These are phyloP conservation scores for Aspergillus sp. DNA, from an alignment of 2,329 filamentous ascomycete species.

Conservation along the genomic window DNA sequence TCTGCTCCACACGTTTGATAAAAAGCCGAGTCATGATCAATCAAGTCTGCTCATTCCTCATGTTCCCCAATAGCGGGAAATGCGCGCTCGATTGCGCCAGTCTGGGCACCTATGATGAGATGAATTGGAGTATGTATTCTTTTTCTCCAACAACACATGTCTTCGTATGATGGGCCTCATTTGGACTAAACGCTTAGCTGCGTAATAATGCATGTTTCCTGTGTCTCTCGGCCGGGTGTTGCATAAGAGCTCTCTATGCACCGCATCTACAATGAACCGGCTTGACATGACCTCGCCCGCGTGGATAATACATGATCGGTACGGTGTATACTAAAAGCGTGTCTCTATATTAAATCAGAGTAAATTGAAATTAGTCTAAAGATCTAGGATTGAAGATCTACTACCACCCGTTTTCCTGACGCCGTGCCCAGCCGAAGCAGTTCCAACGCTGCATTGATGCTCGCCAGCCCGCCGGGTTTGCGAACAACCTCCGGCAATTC, in stretches of 20 bases:
- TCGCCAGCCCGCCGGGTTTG: slow-evolving; percentile 60
- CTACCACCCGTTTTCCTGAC: slow-evolving; percentile 67
- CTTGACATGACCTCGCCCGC: too few species aligned
- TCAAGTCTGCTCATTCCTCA: too few species aligned
- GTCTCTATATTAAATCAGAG: neutral
- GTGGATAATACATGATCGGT: too few species aligned
- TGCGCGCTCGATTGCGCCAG: slow-evolving; percentile 9
- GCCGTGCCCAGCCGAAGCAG: slow-evolving; percentile 63
- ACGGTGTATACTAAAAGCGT: neutral
- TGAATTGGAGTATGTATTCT: neutral
- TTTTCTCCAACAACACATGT: neutral
- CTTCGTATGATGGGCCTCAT: neutral
- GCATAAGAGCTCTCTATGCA: too few species aligned
- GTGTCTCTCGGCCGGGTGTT: too few species aligned
- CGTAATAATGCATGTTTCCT: too few species aligned
- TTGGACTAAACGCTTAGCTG: too few species aligned
- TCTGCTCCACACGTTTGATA: neutral
- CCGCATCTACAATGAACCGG: too few species aligned
- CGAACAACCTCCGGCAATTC: slow-evolving; percentile 64
- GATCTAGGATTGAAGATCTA: slow-evolving; percentile 32
- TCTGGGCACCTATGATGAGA: slow-evolving; percentile 8
- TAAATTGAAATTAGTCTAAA: neutral
- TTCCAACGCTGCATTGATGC: slow-evolving; percentile 67
- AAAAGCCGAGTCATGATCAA: neutral
- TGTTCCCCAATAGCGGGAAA: slow-evolving; percentile 5